phyloP scores from a whole-genome alignment of 2,329 filamentous ascomycete genomes.

The Xylaria sp. region DNA sequence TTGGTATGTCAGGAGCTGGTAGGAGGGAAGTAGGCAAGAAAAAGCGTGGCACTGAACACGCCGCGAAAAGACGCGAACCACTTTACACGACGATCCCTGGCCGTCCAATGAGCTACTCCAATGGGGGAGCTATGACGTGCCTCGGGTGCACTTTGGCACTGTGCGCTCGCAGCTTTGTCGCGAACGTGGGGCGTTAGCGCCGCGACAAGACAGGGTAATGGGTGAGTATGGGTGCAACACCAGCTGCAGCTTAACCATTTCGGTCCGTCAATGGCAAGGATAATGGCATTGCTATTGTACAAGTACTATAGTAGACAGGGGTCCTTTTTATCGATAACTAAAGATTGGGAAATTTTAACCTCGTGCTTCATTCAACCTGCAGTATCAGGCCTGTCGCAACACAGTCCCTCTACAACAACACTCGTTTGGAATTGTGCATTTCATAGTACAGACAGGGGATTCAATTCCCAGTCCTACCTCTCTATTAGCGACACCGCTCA shows the following conservation, averaged over 20 bases:
- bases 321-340: conserved; percentile 37
- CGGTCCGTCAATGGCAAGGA: conserved; percentile 10
- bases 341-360: conserved; percentile 36
- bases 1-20: not conserved
- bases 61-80: conserved; percentile 41
- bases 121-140: conserved; percentile 31
- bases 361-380: conserved; percentile 2
- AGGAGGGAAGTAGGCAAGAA: not conserved
- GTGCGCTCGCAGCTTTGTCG: conserved; percentile 20
- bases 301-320: conserved; percentile 14
- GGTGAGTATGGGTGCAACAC: not conserved
- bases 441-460: not conserved
- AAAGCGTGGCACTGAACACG: conserved; percentile 35
- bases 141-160: conserved; percentile 16
- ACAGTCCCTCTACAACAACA: conserved; percentile 4
- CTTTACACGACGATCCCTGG: conserved; percentile 36
- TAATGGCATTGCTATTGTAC: not conserved
- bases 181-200: conserved; percentile 19
- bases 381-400: conserved; percentile 2
- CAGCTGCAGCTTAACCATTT: not conserved
- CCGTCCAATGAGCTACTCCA: conserved; percentile 27
- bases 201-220: not conserved
- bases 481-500: not conserved
- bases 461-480: not conserved
- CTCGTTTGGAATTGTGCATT: conserved; percentile 11